Percentiles rank a stretch among this genome's conserved stretches.
Conservation (phyloP, 306 rosid genomes). For the Casuarina equisetifolia region DNA sequence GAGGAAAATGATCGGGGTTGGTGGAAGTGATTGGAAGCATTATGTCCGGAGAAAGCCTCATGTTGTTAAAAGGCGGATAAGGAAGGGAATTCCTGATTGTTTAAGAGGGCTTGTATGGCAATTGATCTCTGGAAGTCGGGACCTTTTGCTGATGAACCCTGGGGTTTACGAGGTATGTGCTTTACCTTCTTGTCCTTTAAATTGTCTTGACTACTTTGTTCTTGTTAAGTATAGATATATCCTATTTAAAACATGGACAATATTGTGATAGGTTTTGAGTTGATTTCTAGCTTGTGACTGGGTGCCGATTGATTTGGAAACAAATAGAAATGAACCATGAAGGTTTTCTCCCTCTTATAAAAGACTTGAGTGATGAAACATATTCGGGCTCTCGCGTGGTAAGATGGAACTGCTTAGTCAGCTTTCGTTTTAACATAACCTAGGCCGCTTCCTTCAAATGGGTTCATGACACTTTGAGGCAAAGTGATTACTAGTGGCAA, state of each 20-base stretch:
- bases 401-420: neutral
- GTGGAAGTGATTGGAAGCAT: constrained; percentile 99
- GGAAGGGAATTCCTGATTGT: constrained; percentile 99
- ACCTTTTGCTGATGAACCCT: constrained; percentile 94
- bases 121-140: constrained; percentile 96
- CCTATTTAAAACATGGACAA: neutral
- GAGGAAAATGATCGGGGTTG: constrained; percentile 99
- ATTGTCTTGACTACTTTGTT: neutral
- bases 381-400: neutral
- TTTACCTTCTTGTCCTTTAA: constrained; percentile 22
- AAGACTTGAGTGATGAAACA: neutral
- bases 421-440: neutral
- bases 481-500: neutral
- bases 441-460: neutral
- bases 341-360: neutral
- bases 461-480: neutral
- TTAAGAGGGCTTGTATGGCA: constrained; percentile 99
- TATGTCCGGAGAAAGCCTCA: constrained; percentile 83
- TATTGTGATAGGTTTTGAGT: neutral
- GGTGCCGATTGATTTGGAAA: neutral
- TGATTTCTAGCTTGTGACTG: neutral
- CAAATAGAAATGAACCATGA: neutral
- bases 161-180: constrained; percentile 91
- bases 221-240: neutral
- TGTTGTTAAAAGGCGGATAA: constrained; percentile 90